These are phyloP conservation scores for Boehmeria nivea DNA, from an alignment of 306 rosid genomes.

Conservation along the genomic window DNA sequence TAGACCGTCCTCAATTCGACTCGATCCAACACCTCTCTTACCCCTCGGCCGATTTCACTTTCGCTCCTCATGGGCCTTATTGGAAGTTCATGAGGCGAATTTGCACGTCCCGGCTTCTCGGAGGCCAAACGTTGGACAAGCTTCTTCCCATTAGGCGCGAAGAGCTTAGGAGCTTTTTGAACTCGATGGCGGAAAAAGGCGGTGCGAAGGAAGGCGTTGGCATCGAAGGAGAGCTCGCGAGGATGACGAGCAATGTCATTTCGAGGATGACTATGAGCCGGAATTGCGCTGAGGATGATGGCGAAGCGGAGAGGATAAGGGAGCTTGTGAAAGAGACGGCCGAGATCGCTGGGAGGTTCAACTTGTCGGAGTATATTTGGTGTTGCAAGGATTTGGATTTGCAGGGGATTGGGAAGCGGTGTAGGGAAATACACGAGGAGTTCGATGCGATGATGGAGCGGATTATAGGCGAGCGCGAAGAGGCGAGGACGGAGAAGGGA, in stretches of 20 bases:
- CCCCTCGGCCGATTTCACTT: not conserved
- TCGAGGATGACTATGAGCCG: conserved; percentile 59
- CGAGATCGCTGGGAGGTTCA: conserved; percentile 45
- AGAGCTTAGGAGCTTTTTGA: conserved; percentile 32
- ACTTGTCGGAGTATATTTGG: conserved; percentile 61
- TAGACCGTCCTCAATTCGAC: conserved; percentile 33
- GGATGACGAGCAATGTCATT: too few relatives aligned
- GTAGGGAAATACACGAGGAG: conserved; percentile 17
- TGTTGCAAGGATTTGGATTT: conserved; percentile 50
- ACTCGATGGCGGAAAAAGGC: conserved; percentile 12
- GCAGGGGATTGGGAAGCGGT: conserved; percentile 44
- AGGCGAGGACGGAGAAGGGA: conserved; percentile 10
- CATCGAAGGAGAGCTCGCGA: not conserved
- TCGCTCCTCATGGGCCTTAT: conserved; percentile 9
- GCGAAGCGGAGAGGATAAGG: conserved; percentile 36
- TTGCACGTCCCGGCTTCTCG: conserved; percentile 54
- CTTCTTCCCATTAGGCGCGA: conserved; percentile 37
- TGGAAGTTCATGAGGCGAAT: conserved; percentile 58
- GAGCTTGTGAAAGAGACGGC: conserved; percentile 29
- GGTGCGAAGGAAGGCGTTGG: conserved; percentile 7
- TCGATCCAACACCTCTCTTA: not conserved
- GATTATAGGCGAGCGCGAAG: conserved; percentile 48
- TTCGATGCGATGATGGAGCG: conserved; percentile 48
- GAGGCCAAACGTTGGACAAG: conserved; percentile 29
- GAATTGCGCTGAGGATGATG: conserved; percentile 23